Base-by-base conservation (phyloP, 2,329 filamentous ascomycete species). In the Sporothrix euskadiensis region DNA sequence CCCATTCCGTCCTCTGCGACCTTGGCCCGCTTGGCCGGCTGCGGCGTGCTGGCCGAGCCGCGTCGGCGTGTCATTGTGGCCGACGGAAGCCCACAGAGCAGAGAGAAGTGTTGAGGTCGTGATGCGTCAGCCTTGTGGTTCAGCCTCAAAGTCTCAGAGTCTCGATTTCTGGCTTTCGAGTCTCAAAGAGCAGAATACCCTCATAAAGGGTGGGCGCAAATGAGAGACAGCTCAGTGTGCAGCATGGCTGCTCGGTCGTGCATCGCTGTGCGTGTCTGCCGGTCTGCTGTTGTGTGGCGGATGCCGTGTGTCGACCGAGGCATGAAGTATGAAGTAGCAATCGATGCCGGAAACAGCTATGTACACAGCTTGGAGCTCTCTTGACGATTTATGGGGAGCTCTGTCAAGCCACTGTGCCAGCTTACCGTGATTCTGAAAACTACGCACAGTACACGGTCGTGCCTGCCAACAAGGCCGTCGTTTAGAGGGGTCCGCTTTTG, bases 1-100 rank as follows among this genome's bases (percentile, higher is more conserved):
- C 30, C 9, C 9, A 1, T 44, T 10, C 4, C 35, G 22, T 39
- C 35, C 41, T 72, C 56, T 7, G 16, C 69, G n/a, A 66, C 56
- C 39, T 44, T 57, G 7, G 44, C 16, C 26, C 74, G 47, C 72
- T 75, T 75, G 65, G 65, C 30, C 49, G 57, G 59, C 72, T 73
- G 73, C 2, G 52, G 47, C 16, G 71, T 26, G 66, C 22, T 22
- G 39, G 39, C 26, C 4, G 71, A 7, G 14, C 71, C 30, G 26
- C 26, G 54, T 44, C 73, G 49, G 16, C 73, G 71, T 30, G 68
- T 26, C 73, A 74, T 74, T 19, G 54, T 61, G 69, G 26, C 52
- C n/a, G 39, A 44, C 35, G 16, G 5, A 47, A 30, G 39, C 22
- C 26, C n/a, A 14, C 39, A 66, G 61, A 47, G 8, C 14, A 12